Evolutionary conservation across 2,329 filamentous ascomycete species (phyloP).

Genomic region (Macroventuria anomochaeta): DNA sequence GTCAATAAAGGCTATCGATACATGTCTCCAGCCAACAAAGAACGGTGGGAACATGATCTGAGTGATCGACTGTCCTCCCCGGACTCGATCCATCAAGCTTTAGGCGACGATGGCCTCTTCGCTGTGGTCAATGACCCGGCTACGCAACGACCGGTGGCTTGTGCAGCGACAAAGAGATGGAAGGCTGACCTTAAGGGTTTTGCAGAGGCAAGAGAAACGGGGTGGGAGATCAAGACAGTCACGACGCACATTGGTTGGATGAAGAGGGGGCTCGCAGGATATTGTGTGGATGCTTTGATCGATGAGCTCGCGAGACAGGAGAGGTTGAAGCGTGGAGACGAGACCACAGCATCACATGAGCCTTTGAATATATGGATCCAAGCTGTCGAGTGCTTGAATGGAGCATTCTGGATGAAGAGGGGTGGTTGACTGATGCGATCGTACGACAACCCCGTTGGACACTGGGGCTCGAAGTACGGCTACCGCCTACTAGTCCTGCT

Average conservation of each 20-base stretch:
- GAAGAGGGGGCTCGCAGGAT: constrained; percentile 11
- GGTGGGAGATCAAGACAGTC: constrained; percentile 19
- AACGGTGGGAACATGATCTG: constrained; percentile 2
- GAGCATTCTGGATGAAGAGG: constrained; percentile 13
- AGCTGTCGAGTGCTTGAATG: constrained; percentile 17
- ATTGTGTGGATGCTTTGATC: constrained; percentile 12
- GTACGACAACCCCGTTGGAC: constrained; percentile 9
- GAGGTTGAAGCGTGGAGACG: neutral
- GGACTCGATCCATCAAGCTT: neutral
- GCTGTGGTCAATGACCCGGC: constrained; percentile 3
- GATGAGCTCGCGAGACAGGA: constrained; percentile 2
- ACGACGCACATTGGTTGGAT: constrained; percentile 12
- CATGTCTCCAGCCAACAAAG: constrained; percentile 1
- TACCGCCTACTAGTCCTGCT: constrained; percentile 16
- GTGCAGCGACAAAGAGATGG: constrained; percentile 12
- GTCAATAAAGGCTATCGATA: constrained; percentile 17
- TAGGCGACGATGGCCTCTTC: constrained; percentile 12
- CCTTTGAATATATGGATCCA: constrained; percentile 15
- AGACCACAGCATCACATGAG: neutral
- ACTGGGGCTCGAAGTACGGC: constrained; percentile 14
- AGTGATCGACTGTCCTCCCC: constrained; percentile 1
- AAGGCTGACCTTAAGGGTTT: constrained; percentile 2
- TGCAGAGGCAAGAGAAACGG: constrained; percentile 1
- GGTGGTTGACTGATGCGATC: constrained; percentile 8
- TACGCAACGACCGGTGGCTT: constrained; percentile 6